These are phyloP conservation scores for Oropetium thomaeum DNA, from an alignment of 176 grass and related monocot species.

Conservation along the genomic window DNA sequence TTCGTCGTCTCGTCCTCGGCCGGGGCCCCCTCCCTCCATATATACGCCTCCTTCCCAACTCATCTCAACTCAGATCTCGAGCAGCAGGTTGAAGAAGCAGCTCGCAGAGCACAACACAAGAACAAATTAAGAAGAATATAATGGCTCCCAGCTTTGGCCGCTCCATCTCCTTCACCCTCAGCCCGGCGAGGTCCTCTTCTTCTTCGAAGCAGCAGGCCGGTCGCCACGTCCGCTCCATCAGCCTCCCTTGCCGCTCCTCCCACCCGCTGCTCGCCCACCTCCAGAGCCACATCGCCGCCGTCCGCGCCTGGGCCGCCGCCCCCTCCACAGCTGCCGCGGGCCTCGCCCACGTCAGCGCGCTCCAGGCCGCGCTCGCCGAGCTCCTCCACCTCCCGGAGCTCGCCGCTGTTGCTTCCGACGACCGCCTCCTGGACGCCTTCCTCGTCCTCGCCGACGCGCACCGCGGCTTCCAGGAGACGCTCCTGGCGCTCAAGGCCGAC, in stretches of 20 bases:
- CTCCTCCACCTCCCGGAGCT: conserved; percentile 48
- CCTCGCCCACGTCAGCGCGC: conserved; percentile 30
- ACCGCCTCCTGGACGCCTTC: conserved; percentile 47
- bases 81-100: background rate
- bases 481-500: conserved; percentile 20
- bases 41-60: background rate
- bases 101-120: background rate
- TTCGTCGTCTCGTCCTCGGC: too few species aligned
- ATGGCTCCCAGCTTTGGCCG: conserved; percentile 53
- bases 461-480: conserved; percentile 35
- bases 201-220: background rate
- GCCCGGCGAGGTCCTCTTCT: conserved; percentile 21
- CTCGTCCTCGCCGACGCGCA: conserved; percentile 63
- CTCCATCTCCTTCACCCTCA: conserved; percentile 61
- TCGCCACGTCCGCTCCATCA: conserved; percentile 45
- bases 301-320: background rate
- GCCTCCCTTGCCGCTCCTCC: conserved; percentile 44
- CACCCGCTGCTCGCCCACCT: conserved; percentile 49
- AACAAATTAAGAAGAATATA: background rate
- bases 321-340: background rate
- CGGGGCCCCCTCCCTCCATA: background rate
- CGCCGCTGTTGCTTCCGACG: too few species aligned
- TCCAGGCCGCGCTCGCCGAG: conserved; percentile 42
- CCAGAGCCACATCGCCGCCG: background rate
- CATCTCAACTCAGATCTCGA: background rate